Evolutionary conservation across 805 yeast genomes (phyloP), one percentile per base, ranked within the genome.

Genomic region (Saccharomyces jurei): DNA sequence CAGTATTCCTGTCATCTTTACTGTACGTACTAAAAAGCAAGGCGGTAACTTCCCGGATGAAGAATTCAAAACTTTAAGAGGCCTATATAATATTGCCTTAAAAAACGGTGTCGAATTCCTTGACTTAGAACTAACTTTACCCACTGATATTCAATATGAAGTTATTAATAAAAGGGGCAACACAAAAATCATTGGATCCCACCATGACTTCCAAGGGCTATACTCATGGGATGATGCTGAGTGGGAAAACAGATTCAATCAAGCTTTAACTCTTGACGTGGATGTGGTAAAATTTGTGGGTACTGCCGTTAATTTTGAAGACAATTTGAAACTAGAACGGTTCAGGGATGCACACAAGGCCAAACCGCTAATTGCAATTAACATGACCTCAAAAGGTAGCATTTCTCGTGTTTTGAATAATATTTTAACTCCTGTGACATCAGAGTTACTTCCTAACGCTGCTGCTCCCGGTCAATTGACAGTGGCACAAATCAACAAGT

Each of bases 201-300:
- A 86, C 62, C 95, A 88, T 64, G 95, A 89, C 66, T 80, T 83
- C 54, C 66, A 75, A 11, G 95, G 87, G 27, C 63, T 67, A 6
- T 76, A 76, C 70, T 73, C 76, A 54, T 90, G 96, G 96, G 72
- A 71, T 53, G 73, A 79, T 57, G 75, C 81, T 14, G 89, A 83
- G 64, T 91, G 96, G 95, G 84, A 81, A 63, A 77, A 77, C 60
- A 81, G 81, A 66, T 89, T 84, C 66, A 79, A 80, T 57, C 81
- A 81, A 58, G 97, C 92, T 0, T 70, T 77, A 41, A 71, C 80
- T 6, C 66, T 85, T 51, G 82, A 83, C 54, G 86, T 82, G 32
- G 97, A 90, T 61, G 68, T 88, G 49, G 79, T 89, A 51, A 91
- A 90, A 71, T 83, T 91, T 67, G 95, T 91, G 47, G 96, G 96